Base-by-base conservation (phyloP, 345 rosid genomes). In the Citrus medica region DNA sequence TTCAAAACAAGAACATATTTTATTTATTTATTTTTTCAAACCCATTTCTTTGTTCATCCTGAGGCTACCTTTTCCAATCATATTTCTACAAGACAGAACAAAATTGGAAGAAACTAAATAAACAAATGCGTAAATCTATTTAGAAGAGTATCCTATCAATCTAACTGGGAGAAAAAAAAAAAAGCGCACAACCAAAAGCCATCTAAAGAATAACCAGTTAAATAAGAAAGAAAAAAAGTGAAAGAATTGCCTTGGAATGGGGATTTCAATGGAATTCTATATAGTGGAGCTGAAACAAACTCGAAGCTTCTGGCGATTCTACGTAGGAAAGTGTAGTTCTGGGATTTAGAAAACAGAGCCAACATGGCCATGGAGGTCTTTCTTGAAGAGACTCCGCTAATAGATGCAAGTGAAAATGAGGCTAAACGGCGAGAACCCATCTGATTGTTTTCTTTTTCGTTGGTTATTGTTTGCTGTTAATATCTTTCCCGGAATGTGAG, bases 231-330 rank as follows among this genome's bases (percentile, higher is more conserved):
- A 21, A 60, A 33, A 55, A 66, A 63, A 5, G 35, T 73, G 37
- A 30, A 71, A 38, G 74, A 79, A 79, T 35, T 75, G 90, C 95
- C 94, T 87, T 79, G 93, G 80, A 75, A 72, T 10, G 85, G 67
- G 67, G 77, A 25, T 48, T 70, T 67, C 33, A 85, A 32, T 73
- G 85, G 66, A 9, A 70, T 69, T 48, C 40, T 68, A 63, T 60
- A 72, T 35, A 78, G 42, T 70, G 79, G 84, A 75, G 84, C 14
- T 21, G 74, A 76, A 24, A 82, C 33, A 70, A 85, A 79, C 62
- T 65, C 75, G 58, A 88, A 82, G 74, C 73, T 73, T 76, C 81
- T 67, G 37, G 73, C 64, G 35, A 79, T 33, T 70, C 76, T 53
- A 65, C 33, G 25, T 58, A 78, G 51, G 17, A 25, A 77, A 67